phyloP scores from a whole-genome alignment of 1,284 basidiomycete species.

The Schizophyllum commune region DNA sequence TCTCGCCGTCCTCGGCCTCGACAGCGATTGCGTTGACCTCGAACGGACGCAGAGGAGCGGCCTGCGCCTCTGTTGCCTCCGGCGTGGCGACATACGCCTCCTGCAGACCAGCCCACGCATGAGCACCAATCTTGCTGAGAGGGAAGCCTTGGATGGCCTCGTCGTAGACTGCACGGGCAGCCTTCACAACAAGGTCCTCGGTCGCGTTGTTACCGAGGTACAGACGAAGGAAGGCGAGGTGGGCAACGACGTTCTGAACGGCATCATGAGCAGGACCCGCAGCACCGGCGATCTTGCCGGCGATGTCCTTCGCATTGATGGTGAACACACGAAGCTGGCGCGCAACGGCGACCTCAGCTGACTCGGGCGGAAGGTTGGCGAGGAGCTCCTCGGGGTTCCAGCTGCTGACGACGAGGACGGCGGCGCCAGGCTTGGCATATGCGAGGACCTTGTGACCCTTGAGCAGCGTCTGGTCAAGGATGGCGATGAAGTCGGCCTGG shows the following conservation, averaged over 20 bases:
- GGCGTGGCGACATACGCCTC: slow-evolving; percentile 34
- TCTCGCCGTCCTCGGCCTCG: slow-evolving; percentile 45
- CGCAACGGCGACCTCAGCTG: slow-evolving; percentile 32
- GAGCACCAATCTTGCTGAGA: slow-evolving; percentile 38
- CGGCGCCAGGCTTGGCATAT: slow-evolving; percentile 48
- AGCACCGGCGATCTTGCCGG: slow-evolving; percentile 26
- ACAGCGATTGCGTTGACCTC: slow-evolving; percentile 65
- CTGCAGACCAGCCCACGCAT: slow-evolving; percentile 52
- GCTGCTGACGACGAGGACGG: slow-evolving; percentile 52
- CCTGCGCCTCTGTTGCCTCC: slow-evolving; percentile 16
- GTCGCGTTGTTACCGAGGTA: slow-evolving; percentile 60
- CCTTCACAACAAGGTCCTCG: slow-evolving; percentile 40
- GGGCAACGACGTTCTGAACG: slow-evolving; percentile 45
- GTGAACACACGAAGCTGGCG: slow-evolving; percentile 50
- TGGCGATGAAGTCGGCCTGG: slow-evolving; percentile 58
- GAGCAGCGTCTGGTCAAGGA: slow-evolving; percentile 61
- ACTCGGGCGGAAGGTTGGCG: slow-evolving; percentile 41
- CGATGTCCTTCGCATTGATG: slow-evolving; percentile 44
- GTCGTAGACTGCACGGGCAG: slow-evolving; percentile 38
- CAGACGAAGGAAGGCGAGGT: slow-evolving; percentile 62
- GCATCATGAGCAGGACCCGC: slow-evolving; percentile 29
- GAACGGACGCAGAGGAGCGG: slow-evolving; percentile 44
- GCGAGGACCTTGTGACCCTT: slow-evolving; percentile 59
- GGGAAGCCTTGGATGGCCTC: slow-evolving; percentile 34
- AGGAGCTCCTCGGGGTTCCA: slow-evolving; percentile 58